Evolutionary conservation across 345 rosid genomes (phyloP).

Genomic region (Xanthoceras sorbifolium): DNA sequence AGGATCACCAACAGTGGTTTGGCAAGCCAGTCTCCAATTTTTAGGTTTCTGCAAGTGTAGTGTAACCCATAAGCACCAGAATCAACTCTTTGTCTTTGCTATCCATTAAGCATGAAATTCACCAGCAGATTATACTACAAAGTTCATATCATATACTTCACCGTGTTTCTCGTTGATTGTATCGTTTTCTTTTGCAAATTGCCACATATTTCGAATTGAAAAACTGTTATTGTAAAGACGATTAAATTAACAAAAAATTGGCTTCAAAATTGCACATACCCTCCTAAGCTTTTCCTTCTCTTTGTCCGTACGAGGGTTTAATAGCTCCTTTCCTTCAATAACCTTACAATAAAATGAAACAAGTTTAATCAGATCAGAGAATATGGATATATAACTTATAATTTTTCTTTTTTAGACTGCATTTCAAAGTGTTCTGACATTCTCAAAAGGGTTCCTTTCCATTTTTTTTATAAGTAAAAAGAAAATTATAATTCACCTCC

Average conservation of each 20-base stretch:
- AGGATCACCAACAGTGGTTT: constrained; percentile 72
- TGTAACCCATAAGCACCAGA: constrained; percentile 3
- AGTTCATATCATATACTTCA: too few species aligned
- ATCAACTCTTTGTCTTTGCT: neutral
- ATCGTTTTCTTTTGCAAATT: too few species aligned
- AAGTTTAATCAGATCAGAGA: neutral
- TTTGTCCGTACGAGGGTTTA: constrained; percentile 68
- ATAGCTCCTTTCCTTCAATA: constrained; percentile 77
- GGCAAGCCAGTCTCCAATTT: constrained; percentile 93
- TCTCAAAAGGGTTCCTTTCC: neutral
- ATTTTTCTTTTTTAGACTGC: neutral
- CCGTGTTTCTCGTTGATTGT: too few species aligned
- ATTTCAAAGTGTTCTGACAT: neutral
- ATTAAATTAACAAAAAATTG: neutral
- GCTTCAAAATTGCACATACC: constrained; percentile 40
- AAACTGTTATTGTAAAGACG: too few species aligned
- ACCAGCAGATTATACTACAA: neutral
- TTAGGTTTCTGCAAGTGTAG: constrained; percentile 62
- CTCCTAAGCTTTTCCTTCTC: constrained; percentile 77
- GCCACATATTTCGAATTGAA: too few species aligned
- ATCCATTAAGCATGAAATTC: neutral
- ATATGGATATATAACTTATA: neutral
- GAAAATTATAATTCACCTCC: constrained; percentile 63
- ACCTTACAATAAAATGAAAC: constrained; percentile 40
- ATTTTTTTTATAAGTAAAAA: neutral